Evolutionary conservation across 1,139 yeast species (phyloP).

Genomic region (Yamadazyma pseudoaaseri): DNA sequence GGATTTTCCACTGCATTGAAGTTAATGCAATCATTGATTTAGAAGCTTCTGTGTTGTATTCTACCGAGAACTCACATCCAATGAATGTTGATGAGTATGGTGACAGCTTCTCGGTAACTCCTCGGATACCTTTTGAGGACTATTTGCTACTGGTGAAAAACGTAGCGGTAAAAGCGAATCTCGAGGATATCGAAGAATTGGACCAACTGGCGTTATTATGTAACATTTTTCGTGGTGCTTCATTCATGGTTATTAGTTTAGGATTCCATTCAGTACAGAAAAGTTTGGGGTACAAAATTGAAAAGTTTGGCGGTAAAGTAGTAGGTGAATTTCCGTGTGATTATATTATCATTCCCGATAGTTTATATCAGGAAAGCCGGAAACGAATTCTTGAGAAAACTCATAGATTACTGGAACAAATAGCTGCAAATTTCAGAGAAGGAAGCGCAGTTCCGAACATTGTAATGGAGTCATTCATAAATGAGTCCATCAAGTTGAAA

Average conservation of each 20-base stretch:
- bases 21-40: constrained; percentile 43
- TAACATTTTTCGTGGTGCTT: constrained; percentile 8
- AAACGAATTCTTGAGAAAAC: constrained; percentile 3
- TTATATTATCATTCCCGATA: constrained; percentile 11
- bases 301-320: constrained; percentile 7
- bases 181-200: constrained; percentile 3
- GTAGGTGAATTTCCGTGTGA: constrained; percentile 7
- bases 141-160: constrained; percentile 5
- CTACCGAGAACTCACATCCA: constrained; percentile 12
- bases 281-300: constrained; percentile 8
- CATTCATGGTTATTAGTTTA: constrained; percentile 9
- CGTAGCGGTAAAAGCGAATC: background rate
- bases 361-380: constrained; percentile 5
- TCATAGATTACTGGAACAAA: constrained; percentile 6
- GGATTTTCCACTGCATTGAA: constrained; percentile 69
- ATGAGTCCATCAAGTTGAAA: constrained; percentile 35
- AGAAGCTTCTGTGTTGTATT: constrained; percentile 59
- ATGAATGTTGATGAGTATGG: constrained; percentile 49
- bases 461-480: constrained; percentile 45
- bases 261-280: constrained; percentile 2
- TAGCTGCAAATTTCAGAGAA: constrained; percentile 8
- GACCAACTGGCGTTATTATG: constrained; percentile 2
- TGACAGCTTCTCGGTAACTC: constrained; percentile 43
- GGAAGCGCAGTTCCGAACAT: constrained; percentile 42
- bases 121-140: constrained; percentile 6